These are phyloP conservation scores for Aphanomyces cochlioides DNA, from an alignment of 352 stramenopile species.

Conservation along the genomic window DNA sequence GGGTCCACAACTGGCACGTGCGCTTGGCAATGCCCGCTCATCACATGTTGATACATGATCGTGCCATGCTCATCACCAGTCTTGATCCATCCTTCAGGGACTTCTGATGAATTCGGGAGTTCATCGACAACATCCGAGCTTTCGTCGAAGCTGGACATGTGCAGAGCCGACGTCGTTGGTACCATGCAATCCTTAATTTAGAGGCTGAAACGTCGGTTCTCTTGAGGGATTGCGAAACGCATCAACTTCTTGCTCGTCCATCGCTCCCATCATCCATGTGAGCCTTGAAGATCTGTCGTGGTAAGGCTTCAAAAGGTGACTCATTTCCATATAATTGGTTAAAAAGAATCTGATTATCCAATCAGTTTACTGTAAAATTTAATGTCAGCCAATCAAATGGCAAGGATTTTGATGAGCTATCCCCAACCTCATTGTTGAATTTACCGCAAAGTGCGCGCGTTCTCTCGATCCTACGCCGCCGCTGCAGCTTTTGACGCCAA, in stretches of 20 bases:
- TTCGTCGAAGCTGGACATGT: too few relatives aligned
- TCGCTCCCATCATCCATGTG: too few relatives aligned
- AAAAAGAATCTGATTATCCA: conserved; percentile 9
- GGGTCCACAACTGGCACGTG: conserved; percentile 13
- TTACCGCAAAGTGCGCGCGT: neutral
- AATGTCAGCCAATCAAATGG: neutral
- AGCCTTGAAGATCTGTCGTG: too few relatives aligned
- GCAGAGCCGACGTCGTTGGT: too few relatives aligned
- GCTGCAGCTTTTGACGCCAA: neutral
- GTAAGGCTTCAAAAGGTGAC: conserved; percentile 3
- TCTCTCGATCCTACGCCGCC: neutral
- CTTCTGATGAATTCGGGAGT: neutral
- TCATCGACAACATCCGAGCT: too few relatives aligned
- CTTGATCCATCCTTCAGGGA: conserved; percentile 18
- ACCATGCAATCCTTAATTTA: too few relatives aligned
- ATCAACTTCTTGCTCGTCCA: too few relatives aligned
- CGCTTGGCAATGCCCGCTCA: conserved; percentile 20
- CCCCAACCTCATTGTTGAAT: conserved; percentile 3
- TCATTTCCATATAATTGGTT: conserved; percentile 8
- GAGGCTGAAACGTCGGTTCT: too few relatives aligned
- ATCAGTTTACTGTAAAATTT: neutral
- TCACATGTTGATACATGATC: conserved; percentile 8
- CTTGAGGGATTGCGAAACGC: too few relatives aligned
- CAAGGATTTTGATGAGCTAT: too few relatives aligned
- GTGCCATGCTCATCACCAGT: neutral